Base-by-base conservation (phyloP, 2,329 filamentous ascomycete species). In the Teratosphaeria nubilosa region DNA sequence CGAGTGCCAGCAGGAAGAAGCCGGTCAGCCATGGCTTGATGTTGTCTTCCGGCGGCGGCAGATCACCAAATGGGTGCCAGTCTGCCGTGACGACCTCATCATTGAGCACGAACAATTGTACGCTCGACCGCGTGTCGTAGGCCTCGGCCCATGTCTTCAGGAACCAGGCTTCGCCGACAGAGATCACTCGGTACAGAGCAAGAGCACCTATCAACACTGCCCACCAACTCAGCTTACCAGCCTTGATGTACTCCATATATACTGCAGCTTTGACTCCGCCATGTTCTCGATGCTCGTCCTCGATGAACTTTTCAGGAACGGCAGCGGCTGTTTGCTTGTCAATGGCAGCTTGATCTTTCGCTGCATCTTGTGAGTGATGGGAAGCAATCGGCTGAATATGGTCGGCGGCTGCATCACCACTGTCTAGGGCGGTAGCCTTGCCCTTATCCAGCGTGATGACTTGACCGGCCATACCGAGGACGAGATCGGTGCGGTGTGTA, bases 131-230 rank as follows among this genome's bases (percentile, higher is more conserved):
- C 25, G 68, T 62, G 37, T 77, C 75, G 70, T 91, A 92, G 6
- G 84, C 84, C 69, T 95, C 88, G 31, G 88, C 89, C 90, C 91
- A 96, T 27, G 86, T 81, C 69, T 96, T 95, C 56, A 96, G 78
- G 51, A 94, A 91, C 81, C 90, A 92, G 1, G 83, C 85, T 66
- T 90, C 82, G 1, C 79, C 80, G 45, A 95, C 77, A 41, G 85
- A 81, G 20, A 82, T 74, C 13, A 84, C 67, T 6, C 91, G 84
- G 65, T 84, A 89, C 0, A 85, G 48, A 5, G 81, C 72, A 59
- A 91, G 83, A 13, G 85, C 75, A 1, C 82, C 34, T 2, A 92
- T 76, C 2, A 91, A 78, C 1, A 83, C 66, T 2, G 75, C 70
- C 91, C 91, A 96, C 77, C 86, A 90, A 58, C 77, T 78, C 51